phyloP scores from a whole-genome alignment of 225 moss, liverwort and hornwort species.

The Sphagnum tenellum region DNA sequence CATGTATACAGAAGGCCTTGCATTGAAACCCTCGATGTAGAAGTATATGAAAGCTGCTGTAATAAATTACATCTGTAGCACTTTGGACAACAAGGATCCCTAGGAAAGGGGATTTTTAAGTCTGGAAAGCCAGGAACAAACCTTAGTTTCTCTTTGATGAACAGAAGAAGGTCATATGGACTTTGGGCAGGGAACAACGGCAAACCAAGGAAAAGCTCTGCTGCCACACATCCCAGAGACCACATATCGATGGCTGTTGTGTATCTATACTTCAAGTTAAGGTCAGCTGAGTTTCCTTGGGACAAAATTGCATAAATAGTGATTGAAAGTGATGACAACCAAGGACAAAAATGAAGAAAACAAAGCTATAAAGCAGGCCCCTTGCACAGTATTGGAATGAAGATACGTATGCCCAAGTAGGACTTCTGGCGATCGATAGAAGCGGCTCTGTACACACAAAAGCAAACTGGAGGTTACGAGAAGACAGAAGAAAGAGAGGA shows the following conservation, averaged over 20 bases:
- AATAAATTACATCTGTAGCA: too few relatives aligned
- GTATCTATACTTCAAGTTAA: constrained; percentile 11
- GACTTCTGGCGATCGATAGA: constrained; percentile 89
- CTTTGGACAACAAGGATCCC: too few relatives aligned
- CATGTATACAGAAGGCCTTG: too few relatives aligned
- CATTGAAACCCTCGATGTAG: too few relatives aligned
- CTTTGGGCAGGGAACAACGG: constrained; percentile 85
- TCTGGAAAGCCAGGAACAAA: constrained; percentile 7
- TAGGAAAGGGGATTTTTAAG: too few relatives aligned
- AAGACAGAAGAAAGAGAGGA: too few relatives aligned
- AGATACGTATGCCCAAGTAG: constrained; percentile 53
- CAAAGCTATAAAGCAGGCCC: too few relatives aligned
- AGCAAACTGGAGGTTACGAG: neutral
- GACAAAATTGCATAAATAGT: too few relatives aligned
- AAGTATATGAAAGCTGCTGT: too few relatives aligned
- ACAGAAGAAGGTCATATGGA: constrained; percentile 67
- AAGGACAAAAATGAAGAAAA: too few relatives aligned
- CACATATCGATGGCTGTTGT: constrained; percentile 91
- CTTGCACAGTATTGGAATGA: neutral
- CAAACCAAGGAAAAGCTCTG: constrained; percentile 83
- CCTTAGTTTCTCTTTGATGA: constrained; percentile 76
- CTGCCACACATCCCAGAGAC: constrained; percentile 90
- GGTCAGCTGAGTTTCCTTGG: too few relatives aligned
- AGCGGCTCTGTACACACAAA: constrained; percentile 64
- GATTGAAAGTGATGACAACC: too few relatives aligned